Conservation (phyloP, 73 alveolate genomes). For the Durusdinium trenchii region DNA sequence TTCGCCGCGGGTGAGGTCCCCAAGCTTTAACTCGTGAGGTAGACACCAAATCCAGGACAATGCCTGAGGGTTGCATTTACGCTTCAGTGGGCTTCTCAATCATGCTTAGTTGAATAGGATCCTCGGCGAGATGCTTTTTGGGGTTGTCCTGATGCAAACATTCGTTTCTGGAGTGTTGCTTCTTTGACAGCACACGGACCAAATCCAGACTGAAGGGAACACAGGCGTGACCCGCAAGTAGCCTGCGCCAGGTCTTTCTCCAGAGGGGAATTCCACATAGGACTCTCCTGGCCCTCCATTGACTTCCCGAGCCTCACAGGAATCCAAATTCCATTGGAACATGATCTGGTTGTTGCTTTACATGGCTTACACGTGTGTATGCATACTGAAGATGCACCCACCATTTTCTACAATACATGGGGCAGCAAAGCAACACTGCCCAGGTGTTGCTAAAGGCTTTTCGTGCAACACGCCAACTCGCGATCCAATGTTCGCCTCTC, state of each 20-base stretch:
- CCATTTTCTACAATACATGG: no score
- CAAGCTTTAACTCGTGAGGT: constrained; percentile 94
- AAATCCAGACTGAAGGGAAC: background rate
- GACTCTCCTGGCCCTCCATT: constrained; percentile 13
- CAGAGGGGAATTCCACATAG: constrained; percentile 69
- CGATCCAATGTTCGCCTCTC: no score
- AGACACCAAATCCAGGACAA: constrained; percentile 60
- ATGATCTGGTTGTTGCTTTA: background rate
- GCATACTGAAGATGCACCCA: no score
- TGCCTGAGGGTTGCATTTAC: background rate
- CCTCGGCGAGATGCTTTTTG: no score
- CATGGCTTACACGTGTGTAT: no score
- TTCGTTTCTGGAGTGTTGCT: no score
- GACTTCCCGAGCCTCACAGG: constrained; percentile 75
- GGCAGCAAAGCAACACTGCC: no score
- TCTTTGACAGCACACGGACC: no score
- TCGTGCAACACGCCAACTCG: no score
- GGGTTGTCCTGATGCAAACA: background rate
- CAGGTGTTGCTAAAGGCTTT: no score
- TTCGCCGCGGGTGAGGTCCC: constrained; percentile 87
- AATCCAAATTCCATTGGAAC: background rate
- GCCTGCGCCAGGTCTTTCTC: constrained; percentile 76
- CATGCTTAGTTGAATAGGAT: no score
- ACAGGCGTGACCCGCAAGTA: background rate
- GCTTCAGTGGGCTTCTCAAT: background rate